These are phyloP conservation scores for Thielaviopsis musarum DNA, from an alignment of 2,329 filamentous ascomycete genomes.

Conservation along the genomic window DNA sequence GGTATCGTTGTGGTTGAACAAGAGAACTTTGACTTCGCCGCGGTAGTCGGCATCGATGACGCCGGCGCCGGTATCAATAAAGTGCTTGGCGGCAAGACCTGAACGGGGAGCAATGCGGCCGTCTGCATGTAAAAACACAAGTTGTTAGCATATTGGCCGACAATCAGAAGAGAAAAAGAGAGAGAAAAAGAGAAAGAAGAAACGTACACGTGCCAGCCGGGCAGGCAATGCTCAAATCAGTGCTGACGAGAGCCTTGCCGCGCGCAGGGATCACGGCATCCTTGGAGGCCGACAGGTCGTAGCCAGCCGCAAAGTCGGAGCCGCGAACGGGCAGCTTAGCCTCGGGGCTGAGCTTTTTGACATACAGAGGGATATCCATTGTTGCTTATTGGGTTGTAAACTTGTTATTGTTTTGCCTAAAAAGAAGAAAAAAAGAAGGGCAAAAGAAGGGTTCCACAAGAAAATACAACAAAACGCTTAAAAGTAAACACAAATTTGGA, in stretches of 20 bases:
- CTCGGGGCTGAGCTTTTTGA: slow-evolving; percentile 73
- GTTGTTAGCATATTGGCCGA: neutral
- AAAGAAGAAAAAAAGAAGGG: neutral
- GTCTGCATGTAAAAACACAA: slow-evolving; percentile 31
- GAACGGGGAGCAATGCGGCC: slow-evolving; percentile 80
- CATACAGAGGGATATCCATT: slow-evolving; percentile 39
- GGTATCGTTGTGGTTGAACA: slow-evolving; percentile 77
- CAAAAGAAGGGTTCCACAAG: neutral
- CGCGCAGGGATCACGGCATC: slow-evolving; percentile 61
- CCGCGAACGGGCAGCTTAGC: slow-evolving; percentile 78
- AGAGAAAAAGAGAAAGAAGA: neutral
- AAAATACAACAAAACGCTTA: too few relatives aligned
- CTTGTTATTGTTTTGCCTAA: too few relatives aligned
- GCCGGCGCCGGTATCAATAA: slow-evolving; percentile 88
- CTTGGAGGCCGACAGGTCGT: slow-evolving; percentile 74
- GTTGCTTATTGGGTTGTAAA: neutral
- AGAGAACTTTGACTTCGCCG: slow-evolving; percentile 79
- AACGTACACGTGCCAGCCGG: slow-evolving; percentile 76
- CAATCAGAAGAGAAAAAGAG: neutral
- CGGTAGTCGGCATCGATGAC: slow-evolving; percentile 98
- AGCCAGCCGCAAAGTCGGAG: slow-evolving; percentile 78
- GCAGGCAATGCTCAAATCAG: slow-evolving; percentile 79
- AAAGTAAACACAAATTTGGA: too few relatives aligned
- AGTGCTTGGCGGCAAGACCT: slow-evolving; percentile 83
- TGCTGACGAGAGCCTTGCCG: slow-evolving; percentile 76